Evolutionary conservation across 2,329 filamentous ascomycete species (phyloP).

Genomic region (Truncatella angustata): DNA sequence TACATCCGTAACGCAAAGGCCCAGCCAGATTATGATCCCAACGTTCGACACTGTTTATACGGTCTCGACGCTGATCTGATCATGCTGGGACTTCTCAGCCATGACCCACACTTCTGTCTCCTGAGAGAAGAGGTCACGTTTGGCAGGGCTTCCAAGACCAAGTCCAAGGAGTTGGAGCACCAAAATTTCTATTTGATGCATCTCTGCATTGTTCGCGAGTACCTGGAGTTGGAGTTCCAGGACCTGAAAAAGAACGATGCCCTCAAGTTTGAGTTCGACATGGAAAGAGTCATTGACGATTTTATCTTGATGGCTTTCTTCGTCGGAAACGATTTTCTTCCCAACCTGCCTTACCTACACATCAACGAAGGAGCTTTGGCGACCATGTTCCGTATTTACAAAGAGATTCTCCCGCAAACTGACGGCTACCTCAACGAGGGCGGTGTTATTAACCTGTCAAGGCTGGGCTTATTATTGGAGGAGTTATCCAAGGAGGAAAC

Average conservation of each 20-base stretch:
- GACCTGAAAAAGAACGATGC: constrained; percentile 74
- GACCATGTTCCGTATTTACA: constrained; percentile 97
- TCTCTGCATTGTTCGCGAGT: constrained; percentile 95
- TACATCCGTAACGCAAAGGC: constrained; percentile 98
- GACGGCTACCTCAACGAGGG: constrained; percentile 96
- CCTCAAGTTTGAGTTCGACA: constrained; percentile 78
- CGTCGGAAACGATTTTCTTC: constrained; percentile 97
- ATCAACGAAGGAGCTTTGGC: constrained; percentile 98
- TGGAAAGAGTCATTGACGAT: constrained; percentile 97
- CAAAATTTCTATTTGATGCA: constrained; percentile 99
- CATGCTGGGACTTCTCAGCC: constrained; percentile 95
- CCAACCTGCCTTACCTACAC: constrained; percentile 91
- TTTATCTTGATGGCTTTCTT: constrained; percentile 99
- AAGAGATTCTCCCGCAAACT: constrained; percentile 79
- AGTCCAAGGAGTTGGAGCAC: constrained; percentile 95
- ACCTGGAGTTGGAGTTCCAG: constrained; percentile 94
- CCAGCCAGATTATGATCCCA: constrained; percentile 87
- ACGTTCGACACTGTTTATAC: constrained; percentile 94
- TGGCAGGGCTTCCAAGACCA: constrained; percentile 80
- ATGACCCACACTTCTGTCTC: constrained; percentile 97
- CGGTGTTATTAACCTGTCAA: constrained; percentile 83
- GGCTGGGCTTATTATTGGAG: constrained; percentile 74
- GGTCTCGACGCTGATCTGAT: constrained; percentile 96
- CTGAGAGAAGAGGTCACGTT: constrained; percentile 98
- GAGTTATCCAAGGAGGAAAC: constrained; percentile 87